Evolutionary conservation across 768 basidiomycete species (phyloP).

Genomic region (Boletus speciosus): DNA sequence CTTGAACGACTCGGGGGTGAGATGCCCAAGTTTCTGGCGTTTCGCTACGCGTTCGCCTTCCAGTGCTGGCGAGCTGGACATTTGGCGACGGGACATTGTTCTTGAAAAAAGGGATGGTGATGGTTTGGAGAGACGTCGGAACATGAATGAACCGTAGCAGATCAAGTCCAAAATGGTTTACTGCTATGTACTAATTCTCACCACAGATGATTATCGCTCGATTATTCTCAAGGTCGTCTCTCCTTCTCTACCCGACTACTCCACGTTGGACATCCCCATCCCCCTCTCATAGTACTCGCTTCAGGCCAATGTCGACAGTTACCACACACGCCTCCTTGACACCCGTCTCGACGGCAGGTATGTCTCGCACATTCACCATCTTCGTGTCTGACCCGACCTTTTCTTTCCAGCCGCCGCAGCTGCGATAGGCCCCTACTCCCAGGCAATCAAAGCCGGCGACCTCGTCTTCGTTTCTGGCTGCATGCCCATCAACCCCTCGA

Average conservation of each 20-base stretch:
- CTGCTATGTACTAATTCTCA: neutral
- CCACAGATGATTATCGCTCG: neutral
- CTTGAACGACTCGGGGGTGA: constrained; percentile 74
- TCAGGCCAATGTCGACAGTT: constrained; percentile 25
- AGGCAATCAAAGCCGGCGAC: constrained; percentile 80
- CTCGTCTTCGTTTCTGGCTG: constrained; percentile 89
- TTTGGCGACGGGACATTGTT: constrained; percentile 48
- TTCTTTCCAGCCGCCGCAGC: constrained; percentile 58
- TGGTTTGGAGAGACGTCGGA: neutral
- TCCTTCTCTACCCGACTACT: neutral
- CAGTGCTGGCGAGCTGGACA: constrained; percentile 35
- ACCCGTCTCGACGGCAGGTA: constrained; percentile 34
- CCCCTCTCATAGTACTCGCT: neutral
- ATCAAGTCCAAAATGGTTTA: neutral
- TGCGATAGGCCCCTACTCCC: constrained; percentile 84
- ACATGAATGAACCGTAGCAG: neutral
- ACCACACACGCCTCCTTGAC: constrained; percentile 39
- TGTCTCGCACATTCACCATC: neutral
- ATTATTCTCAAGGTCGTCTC: neutral
- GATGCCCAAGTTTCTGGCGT: constrained; percentile 52
- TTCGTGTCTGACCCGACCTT: neutral
- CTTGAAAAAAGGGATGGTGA: neutral
- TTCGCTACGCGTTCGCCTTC: constrained; percentile 40
- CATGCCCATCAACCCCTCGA: constrained; percentile 76
- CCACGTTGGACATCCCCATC: neutral